Percentiles rank a stretch among this genome's conserved stretches.
Evolutionary conservation across 306 rosid species (phyloP).

Genomic region (Benincasa hispida): DNA sequence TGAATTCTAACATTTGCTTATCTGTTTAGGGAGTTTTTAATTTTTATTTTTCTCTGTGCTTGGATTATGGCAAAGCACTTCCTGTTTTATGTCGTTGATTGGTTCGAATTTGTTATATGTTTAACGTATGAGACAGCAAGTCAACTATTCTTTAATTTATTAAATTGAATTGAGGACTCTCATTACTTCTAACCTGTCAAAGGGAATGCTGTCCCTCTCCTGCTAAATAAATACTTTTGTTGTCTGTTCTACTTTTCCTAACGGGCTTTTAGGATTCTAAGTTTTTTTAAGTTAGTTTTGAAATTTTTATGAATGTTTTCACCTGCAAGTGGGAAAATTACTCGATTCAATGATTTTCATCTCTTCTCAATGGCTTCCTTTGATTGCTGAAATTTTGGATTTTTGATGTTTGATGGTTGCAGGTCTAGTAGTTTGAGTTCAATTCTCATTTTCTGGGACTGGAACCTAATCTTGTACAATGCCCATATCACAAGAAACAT

Average conservation of each 20-base stretch:
- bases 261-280: neutral
- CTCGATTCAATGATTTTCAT: neutral
- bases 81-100: conserved; percentile 20
- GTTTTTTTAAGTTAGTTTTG: neutral
- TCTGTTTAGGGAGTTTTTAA: conserved; percentile 15
- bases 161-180: conserved; percentile 26
- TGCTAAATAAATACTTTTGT: conserved; percentile 17
- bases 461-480: conserved; percentile 37
- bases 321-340: neutral
- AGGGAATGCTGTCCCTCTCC: conserved; percentile 18
- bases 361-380: neutral
- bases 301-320: neutral
- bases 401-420: neutral
- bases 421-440: conserved; percentile 7
- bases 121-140: conserved; percentile 16
- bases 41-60: conserved; percentile 16
- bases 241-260: neutral
- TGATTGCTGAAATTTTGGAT: neutral
- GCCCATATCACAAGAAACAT: conserved; percentile 42
- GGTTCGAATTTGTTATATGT: conserved; percentile 13
- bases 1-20: conserved; percentile 18
- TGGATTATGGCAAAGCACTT: conserved; percentile 30
- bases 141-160: conserved; percentile 26
- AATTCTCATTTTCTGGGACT: conserved; percentile 39
- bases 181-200: conserved; percentile 20